Base-by-base conservation (phyloP, 306 rosid species). In the Corylus heterophylla region DNA sequence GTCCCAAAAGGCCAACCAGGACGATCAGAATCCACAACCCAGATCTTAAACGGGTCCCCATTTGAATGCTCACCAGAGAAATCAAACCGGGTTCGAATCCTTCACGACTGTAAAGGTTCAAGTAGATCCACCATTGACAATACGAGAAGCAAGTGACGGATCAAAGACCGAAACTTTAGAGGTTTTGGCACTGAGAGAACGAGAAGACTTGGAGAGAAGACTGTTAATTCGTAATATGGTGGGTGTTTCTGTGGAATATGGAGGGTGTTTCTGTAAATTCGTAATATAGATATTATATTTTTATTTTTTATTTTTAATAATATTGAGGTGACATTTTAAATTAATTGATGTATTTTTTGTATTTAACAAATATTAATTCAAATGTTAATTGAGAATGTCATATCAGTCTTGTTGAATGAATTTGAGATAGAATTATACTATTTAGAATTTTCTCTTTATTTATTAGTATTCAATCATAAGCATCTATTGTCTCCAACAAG, bases 31-130 rank as follows among this genome's bases (percentile, higher is more conserved):
- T 47, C 63, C 82, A 75, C 45, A 66, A 74, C 74, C 66, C 74
- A 74, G 92, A 89, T 89, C 88, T 80, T 69, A 5, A 27, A 68
- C 69, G 78, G 79, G 71, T 77, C 85, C 79, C 88, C 96, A 91
- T 91, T 74, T 20, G 48, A 7, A 5, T n/a, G 10, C 22, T 29
- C 20, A 7, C 10, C 12, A 25, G 37, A 29, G 27, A 35, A 27
- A 31, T 18, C 20, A 22, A 56, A 54, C 31, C 42, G 49, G 73
- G 66, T 35, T 74, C 58, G 71, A 52, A 79, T 69, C 63, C 18
- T 79, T 74, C 69, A 86, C 29, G 49, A 59, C 50, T 1, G 56
- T 11, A 9, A 22, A 62, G 58, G 54, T 70, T 48, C 50, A 69
- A 74, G 56, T 47, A 10, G 75, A 86, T 77, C 80, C 78, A 49